Base-by-base conservation (phyloP, 2,329 filamentous ascomycete genomes). In the Daldinia sp. region DNA sequence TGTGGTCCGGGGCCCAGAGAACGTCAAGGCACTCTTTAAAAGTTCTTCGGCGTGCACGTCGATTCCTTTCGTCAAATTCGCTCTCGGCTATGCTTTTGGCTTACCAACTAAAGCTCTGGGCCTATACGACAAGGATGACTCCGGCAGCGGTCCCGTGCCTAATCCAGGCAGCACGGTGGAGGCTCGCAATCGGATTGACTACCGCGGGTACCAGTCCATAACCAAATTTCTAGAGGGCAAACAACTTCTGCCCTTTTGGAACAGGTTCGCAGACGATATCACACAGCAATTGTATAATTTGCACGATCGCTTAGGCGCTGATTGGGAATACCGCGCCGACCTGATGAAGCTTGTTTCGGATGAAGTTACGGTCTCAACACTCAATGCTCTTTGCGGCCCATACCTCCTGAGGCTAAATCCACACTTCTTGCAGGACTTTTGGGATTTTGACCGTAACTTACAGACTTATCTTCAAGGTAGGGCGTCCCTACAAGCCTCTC, bases 41-140 rank as follows among this genome's bases (percentile, higher is more conserved):
- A 48, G 28, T 37, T 74, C 73, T 15, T 68, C 60, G 63, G 64
- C 56, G 5, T 75, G 74, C 63, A 74, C 73, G 15, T 73, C 73
- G 18, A 73, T 77, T 20, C 74, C 74, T 13, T 76, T 76, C 35
- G 72, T 75, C 48, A 74, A 74, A 54, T 77, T 77, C 37, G 76
- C 74, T 44, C 74, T 77, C 37, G 74, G 73, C n/a, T 62, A 76
- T 53, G 75, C 72, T 15, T 76, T 76, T 51, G 76, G 75, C 63
- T 58, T 77, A 18, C 72, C 73, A 26, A 50, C 72, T 37, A 72
- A 72, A 35, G 74, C 75, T 12, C 60, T 75, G 63, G 65, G 61
- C 20, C 58, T 76, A 20, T 76, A 72, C 33, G 74, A 76, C 67
- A 74, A 71, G 53, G 75, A 76, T 26, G 73, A 75, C 48, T 77